These are phyloP conservation scores for Hypericum androsaemum DNA, from an alignment of 345 rosid species.

Conservation along the genomic window DNA sequence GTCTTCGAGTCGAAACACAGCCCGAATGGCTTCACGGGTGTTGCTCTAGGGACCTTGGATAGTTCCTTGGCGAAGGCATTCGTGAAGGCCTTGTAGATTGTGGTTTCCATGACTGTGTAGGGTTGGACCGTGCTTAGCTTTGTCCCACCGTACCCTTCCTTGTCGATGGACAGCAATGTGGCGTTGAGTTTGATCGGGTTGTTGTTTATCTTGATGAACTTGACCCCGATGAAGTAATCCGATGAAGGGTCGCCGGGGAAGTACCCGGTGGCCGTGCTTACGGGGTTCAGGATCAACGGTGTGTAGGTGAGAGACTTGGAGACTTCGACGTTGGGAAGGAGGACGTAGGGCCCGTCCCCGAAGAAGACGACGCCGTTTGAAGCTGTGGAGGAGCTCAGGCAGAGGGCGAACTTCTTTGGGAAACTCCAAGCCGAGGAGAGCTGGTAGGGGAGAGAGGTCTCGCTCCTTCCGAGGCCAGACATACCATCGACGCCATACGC, in stretches of 20 bases:
- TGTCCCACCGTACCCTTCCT: constrained; percentile 27
- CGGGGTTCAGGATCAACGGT: constrained; percentile 7
- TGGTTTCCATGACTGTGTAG: constrained; percentile 9
- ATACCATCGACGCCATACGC: constrained; percentile 2
- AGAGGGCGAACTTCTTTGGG: too few species aligned
- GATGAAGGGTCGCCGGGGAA: neutral
- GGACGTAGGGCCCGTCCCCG: neutral
- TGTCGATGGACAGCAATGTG: constrained; percentile 4
- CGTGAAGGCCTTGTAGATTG: neutral
- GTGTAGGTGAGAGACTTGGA: constrained; percentile 8
- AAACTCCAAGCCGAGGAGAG: neutral
- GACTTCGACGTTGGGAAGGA: neutral
- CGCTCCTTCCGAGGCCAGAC: constrained; percentile 9
- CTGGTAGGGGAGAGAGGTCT: constrained; percentile 3
- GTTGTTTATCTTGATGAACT: constrained; percentile 5
- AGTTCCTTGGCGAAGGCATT: neutral
- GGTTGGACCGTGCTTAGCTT: constrained; percentile 30
- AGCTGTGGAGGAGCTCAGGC: neutral
- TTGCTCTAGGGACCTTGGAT: neutral
- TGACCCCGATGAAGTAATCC: constrained; percentile 14
- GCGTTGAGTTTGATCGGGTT: neutral
- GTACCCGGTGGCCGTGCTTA: neutral
- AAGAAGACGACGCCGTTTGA: constrained; percentile 4
- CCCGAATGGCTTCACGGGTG: neutral
- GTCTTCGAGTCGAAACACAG: neutral